Base-by-base conservation (phyloP, 495 filamentous ascomycete species). In the Echria macrotheca region DNA sequence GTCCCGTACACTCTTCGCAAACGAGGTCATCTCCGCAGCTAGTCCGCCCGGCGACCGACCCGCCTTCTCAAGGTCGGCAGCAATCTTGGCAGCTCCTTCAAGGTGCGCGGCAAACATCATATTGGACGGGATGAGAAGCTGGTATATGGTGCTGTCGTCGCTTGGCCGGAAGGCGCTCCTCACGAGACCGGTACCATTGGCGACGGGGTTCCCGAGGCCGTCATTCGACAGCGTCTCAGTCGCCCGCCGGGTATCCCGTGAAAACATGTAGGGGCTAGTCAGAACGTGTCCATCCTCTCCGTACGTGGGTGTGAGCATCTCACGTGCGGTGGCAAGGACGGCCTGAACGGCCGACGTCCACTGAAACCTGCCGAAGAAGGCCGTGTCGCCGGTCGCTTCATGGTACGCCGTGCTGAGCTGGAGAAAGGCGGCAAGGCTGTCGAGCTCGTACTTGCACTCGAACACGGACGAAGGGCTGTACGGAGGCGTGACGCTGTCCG, bases 51-150 rank as follows among this genome's bases (percentile, higher is more conserved):
- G 17, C 4, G 4, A 14, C 35, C 5, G 1, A 18, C 41, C 0
- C 15, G 35, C 19, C n/a, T 15, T 61, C 39, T 69, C 66, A 33
- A 81, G 63, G 1, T 53, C 48, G 3, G 51, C 54, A 66, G 79
- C 74, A 51, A 86, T 82, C 8, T 58, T 35, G 0, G 74, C 67
- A 9, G 71, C 67, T 0, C 58, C 60, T 3, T 61, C 67, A 1
- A 84, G 68, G 45, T 77, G 80, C 22, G 69, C 57, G 12, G 76
- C 69, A 56, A 85, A 84, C 76, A 84, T 83, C 83, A 85, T 85
- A 48, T 85, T 86, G 3, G 76, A 72, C 1, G 83, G 83, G 24
- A 86, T 73, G 50, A 82, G 67, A 14, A 80, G 69, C 57, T 81
- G 78, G 47, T 69, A 82, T 41, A 78, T 75, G 1, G 60, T 70